phyloP scores from a whole-genome alignment of 805 yeast species.

The Jamesozyma lodderae region DNA sequence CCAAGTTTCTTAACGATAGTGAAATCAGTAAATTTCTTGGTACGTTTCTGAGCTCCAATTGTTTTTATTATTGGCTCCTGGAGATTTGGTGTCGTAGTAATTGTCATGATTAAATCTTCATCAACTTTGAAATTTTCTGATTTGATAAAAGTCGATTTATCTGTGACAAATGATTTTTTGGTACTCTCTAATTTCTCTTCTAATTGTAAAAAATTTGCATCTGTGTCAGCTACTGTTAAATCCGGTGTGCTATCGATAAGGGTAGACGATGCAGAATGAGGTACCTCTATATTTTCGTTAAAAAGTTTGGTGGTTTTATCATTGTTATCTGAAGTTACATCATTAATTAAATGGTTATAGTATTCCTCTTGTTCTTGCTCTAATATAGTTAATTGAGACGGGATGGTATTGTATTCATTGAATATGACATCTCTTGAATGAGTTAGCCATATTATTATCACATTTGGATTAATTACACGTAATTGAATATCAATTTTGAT shows the following conservation, averaged over 20 bases:
- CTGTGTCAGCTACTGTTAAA: too few species aligned
- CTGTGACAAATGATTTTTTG: constrained; percentile 13
- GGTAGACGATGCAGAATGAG: too few species aligned
- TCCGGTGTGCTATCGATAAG: too few species aligned
- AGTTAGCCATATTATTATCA: constrained; percentile 74
- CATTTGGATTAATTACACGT: constrained; percentile 51
- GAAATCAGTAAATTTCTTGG: constrained; percentile 64
- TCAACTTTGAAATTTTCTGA: constrained; percentile 22
- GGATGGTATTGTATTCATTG: constrained; percentile 27
- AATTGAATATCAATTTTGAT: constrained; percentile 74
- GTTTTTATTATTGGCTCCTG: constrained; percentile 7
- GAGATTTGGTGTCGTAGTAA: constrained; percentile 1
- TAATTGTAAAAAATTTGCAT: not conserved
- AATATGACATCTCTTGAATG: constrained; percentile 46
- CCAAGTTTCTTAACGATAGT: constrained; percentile 68
- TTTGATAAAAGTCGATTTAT: constrained; percentile 21
- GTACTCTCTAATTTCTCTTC: constrained; percentile 16
- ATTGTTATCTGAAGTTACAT: not conserved
- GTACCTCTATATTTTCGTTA: too few species aligned
- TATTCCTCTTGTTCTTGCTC: constrained; percentile 5
- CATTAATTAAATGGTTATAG: constrained; percentile 1
- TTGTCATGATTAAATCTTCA: constrained; percentile 17
- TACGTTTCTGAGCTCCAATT: constrained; percentile 60
- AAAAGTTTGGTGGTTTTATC: too few species aligned
- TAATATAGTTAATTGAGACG: constrained; percentile 31